These are phyloP conservation scores for Schizopora paradoxa DNA, from an alignment of 1,284 basidiomycete species.

Conservation along the genomic window DNA sequence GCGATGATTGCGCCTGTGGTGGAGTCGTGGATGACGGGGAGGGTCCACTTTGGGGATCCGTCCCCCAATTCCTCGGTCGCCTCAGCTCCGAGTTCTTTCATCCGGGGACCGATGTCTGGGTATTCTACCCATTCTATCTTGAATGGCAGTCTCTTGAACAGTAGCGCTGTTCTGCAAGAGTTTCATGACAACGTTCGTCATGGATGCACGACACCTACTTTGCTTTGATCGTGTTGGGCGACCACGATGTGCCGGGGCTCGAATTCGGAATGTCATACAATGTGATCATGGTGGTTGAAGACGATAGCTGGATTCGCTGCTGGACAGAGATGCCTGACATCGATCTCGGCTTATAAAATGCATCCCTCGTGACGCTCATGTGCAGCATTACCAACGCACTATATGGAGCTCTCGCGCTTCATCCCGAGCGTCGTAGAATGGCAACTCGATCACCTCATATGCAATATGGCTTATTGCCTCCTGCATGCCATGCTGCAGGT, in stretches of 20 bases:
- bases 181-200: not conserved
- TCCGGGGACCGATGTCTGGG: constrained; percentile 18
- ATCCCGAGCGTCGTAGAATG: too few species aligned
- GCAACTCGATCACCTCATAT: too few species aligned
- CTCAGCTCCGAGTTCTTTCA: constrained; percentile 17
- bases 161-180: constrained; percentile 6
- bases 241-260: too few species aligned
- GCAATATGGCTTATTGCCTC: too few species aligned
- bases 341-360: too few species aligned
- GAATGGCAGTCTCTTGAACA: constrained; percentile 18
- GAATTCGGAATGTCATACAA: not conserved
- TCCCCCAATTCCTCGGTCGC: constrained; percentile 13
- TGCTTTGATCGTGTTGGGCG: too few species aligned
- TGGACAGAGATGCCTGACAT: too few species aligned
- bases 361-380: too few species aligned
- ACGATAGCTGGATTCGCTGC: too few species aligned
- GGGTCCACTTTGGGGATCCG: constrained; percentile 17
- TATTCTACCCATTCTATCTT: constrained; percentile 21
- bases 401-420: too few species aligned
- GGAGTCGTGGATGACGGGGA: constrained; percentile 24
- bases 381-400: too few species aligned
- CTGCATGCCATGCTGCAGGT: too few species aligned
- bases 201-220: not conserved
- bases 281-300: not conserved
- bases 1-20: constrained; percentile 18